These are phyloP conservation scores for Saccharomyces hybrid DNA, from an alignment of 1,139 yeast genomes.

Conservation along the genomic window DNA sequence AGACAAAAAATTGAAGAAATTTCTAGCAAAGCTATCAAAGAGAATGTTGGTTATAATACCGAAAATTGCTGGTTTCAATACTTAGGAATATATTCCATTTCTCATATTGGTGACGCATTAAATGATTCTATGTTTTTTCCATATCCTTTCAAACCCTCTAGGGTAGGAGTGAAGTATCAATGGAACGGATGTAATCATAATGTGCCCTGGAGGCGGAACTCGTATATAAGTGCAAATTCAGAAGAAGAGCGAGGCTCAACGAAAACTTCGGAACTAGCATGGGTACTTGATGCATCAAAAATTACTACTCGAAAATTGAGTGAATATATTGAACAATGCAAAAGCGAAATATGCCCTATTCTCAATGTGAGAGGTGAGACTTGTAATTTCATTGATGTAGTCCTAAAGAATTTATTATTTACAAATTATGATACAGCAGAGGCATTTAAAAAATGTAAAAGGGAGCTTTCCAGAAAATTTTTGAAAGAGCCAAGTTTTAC, in stretches of 20 bases:
- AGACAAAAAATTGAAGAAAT: constrained; percentile 3
- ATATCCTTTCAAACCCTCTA: constrained; percentile 26
- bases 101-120: constrained; percentile 19
- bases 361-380: constrained; percentile 42
- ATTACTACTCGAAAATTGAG: constrained; percentile 39
- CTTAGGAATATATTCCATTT: constrained; percentile 22
- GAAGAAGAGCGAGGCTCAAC: constrained; percentile 79
- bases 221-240: constrained; percentile 6
- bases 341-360: constrained; percentile 44
- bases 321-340: constrained; percentile 46
- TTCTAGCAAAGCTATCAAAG: constrained; percentile 8
- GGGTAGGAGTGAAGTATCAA: constrained; percentile 26
- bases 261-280: constrained; percentile 58
- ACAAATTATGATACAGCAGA: constrained; percentile 41
- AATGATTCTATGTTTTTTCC: constrained; percentile 17
- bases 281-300: constrained; percentile 45
- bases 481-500: constrained; percentile 72
- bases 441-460: constrained; percentile 38
- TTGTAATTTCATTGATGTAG: constrained; percentile 77
- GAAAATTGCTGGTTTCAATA: constrained; percentile 29
- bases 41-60: constrained; percentile 8
- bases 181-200: constrained; percentile 22
- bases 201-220: constrained; percentile 9
- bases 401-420: constrained; percentile 48
- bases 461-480: constrained; percentile 45